Conservation (phyloP, 1,139 yeast genomes). For the Debaryomyces nepalensis region DNA sequence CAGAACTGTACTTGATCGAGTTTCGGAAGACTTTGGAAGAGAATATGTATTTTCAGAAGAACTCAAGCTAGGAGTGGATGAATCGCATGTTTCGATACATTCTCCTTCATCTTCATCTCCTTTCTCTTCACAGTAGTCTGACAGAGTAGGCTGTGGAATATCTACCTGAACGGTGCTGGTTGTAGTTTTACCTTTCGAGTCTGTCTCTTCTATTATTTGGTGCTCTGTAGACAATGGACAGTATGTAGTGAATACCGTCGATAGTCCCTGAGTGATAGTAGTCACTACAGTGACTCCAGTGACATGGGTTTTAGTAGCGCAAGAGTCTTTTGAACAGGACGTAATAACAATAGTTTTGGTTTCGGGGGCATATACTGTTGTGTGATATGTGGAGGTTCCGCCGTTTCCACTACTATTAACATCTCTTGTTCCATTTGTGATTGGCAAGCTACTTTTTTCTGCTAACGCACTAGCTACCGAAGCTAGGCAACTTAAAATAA, state of each 20-base stretch:
- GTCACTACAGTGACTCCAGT: conserved; percentile 28
- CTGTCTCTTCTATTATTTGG: conserved; percentile 2
- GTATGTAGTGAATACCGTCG: conserved; percentile 33
- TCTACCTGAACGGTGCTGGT: not conserved
- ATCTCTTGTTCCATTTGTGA: not conserved
- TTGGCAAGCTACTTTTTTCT: not conserved
- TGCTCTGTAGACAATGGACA: conserved; percentile 20
- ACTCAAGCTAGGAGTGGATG: not conserved
- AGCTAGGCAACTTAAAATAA: not conserved
- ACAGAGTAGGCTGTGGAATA: not conserved
- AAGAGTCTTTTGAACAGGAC: conserved; percentile 19
- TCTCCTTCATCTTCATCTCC: not conserved
- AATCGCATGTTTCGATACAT: no score
- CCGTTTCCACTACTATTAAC: not conserved
- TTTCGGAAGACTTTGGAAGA: not conserved
- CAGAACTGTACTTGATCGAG: not conserved
- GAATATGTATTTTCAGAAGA: not conserved
- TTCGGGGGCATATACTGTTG: conserved; percentile 12
- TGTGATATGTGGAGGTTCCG: not conserved
- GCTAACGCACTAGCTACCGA: not conserved
- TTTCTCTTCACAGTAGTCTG: not conserved
- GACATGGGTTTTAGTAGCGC: conserved; percentile 27
- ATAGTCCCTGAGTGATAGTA: conserved; percentile 17
- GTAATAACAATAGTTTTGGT: conserved; percentile 28
- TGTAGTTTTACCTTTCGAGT: not conserved